phyloP scores from a whole-genome alignment of 129 eudicot species.

The Apium graveolens region DNA sequence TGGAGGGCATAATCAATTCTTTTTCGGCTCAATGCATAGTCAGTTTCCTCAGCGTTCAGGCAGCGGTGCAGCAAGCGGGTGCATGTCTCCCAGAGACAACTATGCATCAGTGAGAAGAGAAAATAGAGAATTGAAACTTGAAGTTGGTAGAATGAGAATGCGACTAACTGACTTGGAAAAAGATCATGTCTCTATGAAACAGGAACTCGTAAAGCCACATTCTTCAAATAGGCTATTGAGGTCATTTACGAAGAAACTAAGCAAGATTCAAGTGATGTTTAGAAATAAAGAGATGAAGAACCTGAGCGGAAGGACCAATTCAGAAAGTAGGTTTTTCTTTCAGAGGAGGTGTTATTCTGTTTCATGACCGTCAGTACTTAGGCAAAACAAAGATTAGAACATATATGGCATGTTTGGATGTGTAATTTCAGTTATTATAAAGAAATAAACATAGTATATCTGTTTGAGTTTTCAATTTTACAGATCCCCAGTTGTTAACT shows the following conservation, averaged over 20 bases:
- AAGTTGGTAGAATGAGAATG: conserved; percentile 97
- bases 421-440: neutral
- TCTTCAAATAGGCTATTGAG: conserved; percentile 73
- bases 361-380: conserved; percentile 24
- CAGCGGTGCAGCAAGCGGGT: conserved; percentile 92
- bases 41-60: conserved; percentile 81
- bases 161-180: conserved; percentile 91
- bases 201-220: conserved; percentile 72
- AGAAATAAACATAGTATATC: too few relatives aligned
- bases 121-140: conserved; percentile 87
- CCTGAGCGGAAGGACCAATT: conserved; percentile 34
- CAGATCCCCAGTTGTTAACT: too few relatives aligned
- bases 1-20: conserved; percentile 62
- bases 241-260: conserved; percentile 64
- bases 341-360: conserved; percentile 74
- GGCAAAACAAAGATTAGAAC: neutral
- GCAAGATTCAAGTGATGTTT: conserved; percentile 56
- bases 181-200: conserved; percentile 96
- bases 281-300: conserved; percentile 37
- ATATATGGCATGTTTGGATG: too few relatives aligned
- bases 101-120: conserved; percentile 97
- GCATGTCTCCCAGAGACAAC: conserved; percentile 93
- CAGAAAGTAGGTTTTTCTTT: conserved; percentile 61
- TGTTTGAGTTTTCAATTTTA: too few relatives aligned
- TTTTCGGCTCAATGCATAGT: conserved; percentile 62